Conservation (phyloP, 805 yeast genomes). For the Lipomyces yamanashiensis region DNA sequence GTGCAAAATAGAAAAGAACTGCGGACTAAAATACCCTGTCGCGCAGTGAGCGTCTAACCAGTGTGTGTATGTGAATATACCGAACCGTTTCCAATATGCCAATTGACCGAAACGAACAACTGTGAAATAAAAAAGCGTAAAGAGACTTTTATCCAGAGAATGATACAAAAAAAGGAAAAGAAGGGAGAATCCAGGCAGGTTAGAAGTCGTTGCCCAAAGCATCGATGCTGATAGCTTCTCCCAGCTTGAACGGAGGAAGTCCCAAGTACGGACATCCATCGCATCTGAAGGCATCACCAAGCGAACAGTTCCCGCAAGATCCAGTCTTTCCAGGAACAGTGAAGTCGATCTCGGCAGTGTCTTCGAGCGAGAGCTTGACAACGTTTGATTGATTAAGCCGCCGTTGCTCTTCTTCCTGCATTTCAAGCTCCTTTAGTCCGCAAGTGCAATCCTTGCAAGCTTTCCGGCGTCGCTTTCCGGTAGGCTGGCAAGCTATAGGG, state of each 20-base stretch:
- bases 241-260: constrained; percentile 97
- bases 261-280: constrained; percentile 98
- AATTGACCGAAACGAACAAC: constrained; percentile 2
- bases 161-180: background rate
- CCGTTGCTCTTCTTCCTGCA: constrained; percentile 52
- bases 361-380: constrained; percentile 64
- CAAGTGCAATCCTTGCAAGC: constrained; percentile 99
- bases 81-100: constrained; percentile 1
- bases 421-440: constrained; percentile 88
- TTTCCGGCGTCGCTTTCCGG: constrained; percentile 60
- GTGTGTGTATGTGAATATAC: background rate
- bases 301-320: constrained; percentile 95
- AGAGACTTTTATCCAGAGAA: background rate
- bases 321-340: constrained; percentile 91
- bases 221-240: constrained; percentile 80
- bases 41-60: background rate
- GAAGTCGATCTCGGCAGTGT: constrained; percentile 88
- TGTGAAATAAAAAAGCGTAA: background rate
- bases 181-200: background rate
- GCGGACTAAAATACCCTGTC: background rate
- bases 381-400: constrained; percentile 51
- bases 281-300: constrained; percentile 98
- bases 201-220: constrained; percentile 40
- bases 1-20: background rate
- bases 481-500: constrained; percentile 34